phyloP scores from a whole-genome alignment of 495 filamentous ascomycete genomes.

The Thozetella sp. region DNA sequence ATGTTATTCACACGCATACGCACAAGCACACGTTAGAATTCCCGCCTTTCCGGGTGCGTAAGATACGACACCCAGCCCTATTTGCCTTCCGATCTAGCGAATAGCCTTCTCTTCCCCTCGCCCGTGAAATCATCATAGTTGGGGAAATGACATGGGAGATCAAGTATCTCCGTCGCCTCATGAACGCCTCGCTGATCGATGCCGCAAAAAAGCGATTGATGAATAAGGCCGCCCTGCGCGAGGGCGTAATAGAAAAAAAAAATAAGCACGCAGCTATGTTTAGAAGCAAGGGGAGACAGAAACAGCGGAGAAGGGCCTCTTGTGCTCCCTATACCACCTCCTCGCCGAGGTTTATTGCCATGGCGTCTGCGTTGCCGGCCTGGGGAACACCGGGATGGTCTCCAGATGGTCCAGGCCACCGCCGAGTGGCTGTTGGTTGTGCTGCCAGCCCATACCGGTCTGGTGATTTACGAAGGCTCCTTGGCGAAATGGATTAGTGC shows the following conservation, averaged over 20 bases:
- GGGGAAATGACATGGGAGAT: neutral
- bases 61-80: neutral
- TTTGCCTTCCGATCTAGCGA: neutral
- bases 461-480: conserved; percentile 83
- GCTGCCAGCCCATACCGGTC: conserved; percentile 86
- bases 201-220: neutral
- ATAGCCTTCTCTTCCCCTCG: neutral
- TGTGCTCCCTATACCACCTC: neutral
- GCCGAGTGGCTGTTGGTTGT: conserved; percentile 75
- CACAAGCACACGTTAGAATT: neutral
- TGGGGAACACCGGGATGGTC: conserved; percentile 84
- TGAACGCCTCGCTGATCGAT: conserved; percentile 11
- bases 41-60: neutral
- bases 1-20: neutral
- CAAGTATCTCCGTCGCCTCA: neutral
- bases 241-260: neutral
- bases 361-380: conserved; percentile 61
- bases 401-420: conserved; percentile 82
- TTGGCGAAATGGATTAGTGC: conserved; percentile 94
- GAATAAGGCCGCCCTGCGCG: neutral
- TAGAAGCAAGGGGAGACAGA: too few relatives aligned
- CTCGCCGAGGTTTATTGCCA: conserved; percentile 41
- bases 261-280: neutral
- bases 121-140: neutral
- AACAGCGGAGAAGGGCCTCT: too few relatives aligned